A percentile compares a stretch with the other conserved stretches of the same genome.
Evolutionary conservation across 768 basidiomycete species (phyloP).

Genomic region (Boletus rufocinnamomeus): DNA sequence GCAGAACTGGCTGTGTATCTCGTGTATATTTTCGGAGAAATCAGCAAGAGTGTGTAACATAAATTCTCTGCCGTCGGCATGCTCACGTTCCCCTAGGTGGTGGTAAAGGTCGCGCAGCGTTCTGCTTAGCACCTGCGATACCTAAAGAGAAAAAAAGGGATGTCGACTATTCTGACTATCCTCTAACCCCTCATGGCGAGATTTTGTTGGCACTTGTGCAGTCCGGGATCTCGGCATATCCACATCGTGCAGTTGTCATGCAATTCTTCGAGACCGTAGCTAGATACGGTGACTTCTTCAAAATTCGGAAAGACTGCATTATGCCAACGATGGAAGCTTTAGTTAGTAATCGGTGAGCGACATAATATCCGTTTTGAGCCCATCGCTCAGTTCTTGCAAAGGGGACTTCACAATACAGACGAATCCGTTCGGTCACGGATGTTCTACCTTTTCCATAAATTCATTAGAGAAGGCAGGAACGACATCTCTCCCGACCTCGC

Average conservation of each 20-base stretch:
- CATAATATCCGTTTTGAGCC: neutral
- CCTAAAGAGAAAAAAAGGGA: slow-evolving; percentile 68
- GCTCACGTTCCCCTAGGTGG: slow-evolving; percentile 47
- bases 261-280: slow-evolving; percentile 92
- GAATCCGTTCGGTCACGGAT: slow-evolving; percentile 70
- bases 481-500: slow-evolving; percentile 78
- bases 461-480: slow-evolving; percentile 79
- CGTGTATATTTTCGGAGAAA: slow-evolving; percentile 91
- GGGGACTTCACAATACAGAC: slow-evolving; percentile 84
- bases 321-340: slow-evolving; percentile 86
- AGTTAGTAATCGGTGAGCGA: slow-evolving; percentile 73
- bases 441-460: slow-evolving; percentile 91
- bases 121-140: slow-evolving; percentile 73
- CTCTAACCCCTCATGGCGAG: slow-evolving; percentile 88
- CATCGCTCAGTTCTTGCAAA: slow-evolving; percentile 33
- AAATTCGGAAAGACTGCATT: slow-evolving; percentile 86
- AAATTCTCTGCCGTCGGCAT: neutral
- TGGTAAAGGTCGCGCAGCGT: slow-evolving; percentile 81
- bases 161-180: slow-evolving; percentile 74
- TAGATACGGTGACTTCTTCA: slow-evolving; percentile 97
- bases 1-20: slow-evolving; percentile 93
- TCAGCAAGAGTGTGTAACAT: slow-evolving; percentile 72
- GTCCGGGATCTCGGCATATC: slow-evolving; percentile 79
- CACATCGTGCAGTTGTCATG: slow-evolving; percentile 79
- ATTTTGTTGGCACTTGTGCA: slow-evolving; percentile 83